Conservation (phyloP, 1,284 basidiomycete species). For the Ganoderma boninense region DNA sequence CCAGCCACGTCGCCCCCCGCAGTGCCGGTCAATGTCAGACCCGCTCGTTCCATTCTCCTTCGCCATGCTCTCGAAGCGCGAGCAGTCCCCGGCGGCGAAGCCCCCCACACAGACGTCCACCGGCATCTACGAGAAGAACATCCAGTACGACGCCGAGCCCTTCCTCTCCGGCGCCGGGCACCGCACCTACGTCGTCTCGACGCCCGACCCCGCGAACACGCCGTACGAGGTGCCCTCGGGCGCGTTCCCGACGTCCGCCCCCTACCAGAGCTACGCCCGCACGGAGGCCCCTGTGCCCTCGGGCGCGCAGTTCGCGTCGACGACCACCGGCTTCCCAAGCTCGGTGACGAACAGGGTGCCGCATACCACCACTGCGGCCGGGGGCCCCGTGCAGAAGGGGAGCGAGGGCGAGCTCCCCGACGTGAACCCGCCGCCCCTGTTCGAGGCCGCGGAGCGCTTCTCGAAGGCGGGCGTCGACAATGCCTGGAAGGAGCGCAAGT, state of each 20-base stretch:
- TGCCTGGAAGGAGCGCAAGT: slow-evolving; percentile 55
- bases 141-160: slow-evolving; percentile 59
- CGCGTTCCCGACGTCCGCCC: slow-evolving; percentile 66
- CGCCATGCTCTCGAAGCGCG: slow-evolving; percentile 50
- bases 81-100: slow-evolving; percentile 43
- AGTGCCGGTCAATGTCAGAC: slow-evolving; percentile 8
- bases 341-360: slow-evolving; percentile 52
- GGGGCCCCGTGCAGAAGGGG: slow-evolving; percentile 28
- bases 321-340: slow-evolving; percentile 52
- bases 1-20: slow-evolving; percentile 24
- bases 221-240: slow-evolving; percentile 73
- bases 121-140: slow-evolving; percentile 62
- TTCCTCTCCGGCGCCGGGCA: slow-evolving; percentile 50
- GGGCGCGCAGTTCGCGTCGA: slow-evolving; percentile 51
- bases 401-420: slow-evolving; percentile 49
- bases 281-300: slow-evolving; percentile 48
- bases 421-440: slow-evolving; percentile 54
- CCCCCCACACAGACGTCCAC: slow-evolving; percentile 38
- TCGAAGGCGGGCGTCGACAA: slow-evolving; percentile 54
- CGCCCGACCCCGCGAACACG: slow-evolving; percentile 64
- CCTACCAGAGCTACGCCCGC: slow-evolving; percentile 54
- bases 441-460: slow-evolving; percentile 50
- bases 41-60: slow-evolving; percentile 69
- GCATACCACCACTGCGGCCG: slow-evolving; percentile 27
- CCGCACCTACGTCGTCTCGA: slow-evolving; percentile 71